A percentile compares a stretch with the other conserved stretches of the same genome.
These are phyloP conservation scores for Rosa lucieae DNA, from an alignment of 306 rosid genomes.

Conservation along the genomic window DNA sequence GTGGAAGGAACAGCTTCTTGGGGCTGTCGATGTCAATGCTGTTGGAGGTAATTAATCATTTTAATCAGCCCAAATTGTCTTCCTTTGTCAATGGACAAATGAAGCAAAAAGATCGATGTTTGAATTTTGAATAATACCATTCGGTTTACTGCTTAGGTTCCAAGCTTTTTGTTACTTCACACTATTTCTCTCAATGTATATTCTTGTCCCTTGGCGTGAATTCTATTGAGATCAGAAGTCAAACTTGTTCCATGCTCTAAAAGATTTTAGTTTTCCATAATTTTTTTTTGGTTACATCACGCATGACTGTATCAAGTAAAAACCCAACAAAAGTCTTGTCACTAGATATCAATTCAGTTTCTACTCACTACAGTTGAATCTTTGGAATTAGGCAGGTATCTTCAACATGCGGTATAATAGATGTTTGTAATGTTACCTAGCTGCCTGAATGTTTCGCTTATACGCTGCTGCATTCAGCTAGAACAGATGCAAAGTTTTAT, in stretches of 20 bases:
- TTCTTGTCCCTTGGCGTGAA: background rate
- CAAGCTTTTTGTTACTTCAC: background rate
- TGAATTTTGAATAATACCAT: background rate
- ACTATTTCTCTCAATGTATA: background rate
- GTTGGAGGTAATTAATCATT: constrained; percentile 76
- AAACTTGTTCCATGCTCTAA: background rate
- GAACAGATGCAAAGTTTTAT: background rate
- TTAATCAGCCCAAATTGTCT: background rate
- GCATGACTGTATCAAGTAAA: background rate
- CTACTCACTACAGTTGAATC: background rate
- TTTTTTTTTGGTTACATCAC: background rate
- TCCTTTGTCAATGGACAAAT: constrained; percentile 6
- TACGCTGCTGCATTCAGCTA: background rate
- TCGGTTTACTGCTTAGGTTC: too few species aligned
- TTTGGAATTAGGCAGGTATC: background rate
- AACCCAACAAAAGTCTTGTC: background rate
- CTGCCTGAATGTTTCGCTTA: background rate
- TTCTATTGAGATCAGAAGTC: background rate
- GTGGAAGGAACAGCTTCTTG: constrained; percentile 99
- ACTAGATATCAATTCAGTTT: background rate
- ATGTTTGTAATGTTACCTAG: background rate
- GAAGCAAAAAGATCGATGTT: background rate
- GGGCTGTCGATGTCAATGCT: constrained; percentile 77
- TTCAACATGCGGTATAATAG: background rate
- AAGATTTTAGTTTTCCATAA: too few species aligned